Conservation (phyloP, 2,329 filamentous ascomycete genomes). For the Shiraia bambusicola region DNA sequence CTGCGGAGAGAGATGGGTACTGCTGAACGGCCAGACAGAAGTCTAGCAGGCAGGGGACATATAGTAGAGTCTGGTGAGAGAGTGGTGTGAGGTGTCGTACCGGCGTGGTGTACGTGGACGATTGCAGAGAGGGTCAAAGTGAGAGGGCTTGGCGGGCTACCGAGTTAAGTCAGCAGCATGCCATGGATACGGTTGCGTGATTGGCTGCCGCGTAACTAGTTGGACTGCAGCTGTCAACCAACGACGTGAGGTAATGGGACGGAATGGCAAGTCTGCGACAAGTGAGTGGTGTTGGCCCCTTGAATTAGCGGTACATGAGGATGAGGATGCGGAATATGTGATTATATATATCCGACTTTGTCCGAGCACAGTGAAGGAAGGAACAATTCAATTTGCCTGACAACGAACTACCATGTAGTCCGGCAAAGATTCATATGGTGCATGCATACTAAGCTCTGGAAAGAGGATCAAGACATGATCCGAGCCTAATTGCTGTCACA, state of each 20-base stretch:
- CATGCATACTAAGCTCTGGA: constrained; percentile 24
- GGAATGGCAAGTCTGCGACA: constrained; percentile 27
- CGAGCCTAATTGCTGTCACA: constrained; percentile 29
- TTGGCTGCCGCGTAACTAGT: constrained; percentile 23
- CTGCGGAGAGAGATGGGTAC: constrained; percentile 43
- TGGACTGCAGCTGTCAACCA: constrained; percentile 23
- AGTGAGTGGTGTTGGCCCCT: constrained; percentile 28
- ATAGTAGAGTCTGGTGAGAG: constrained; percentile 16
- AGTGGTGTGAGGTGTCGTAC: constrained; percentile 27
- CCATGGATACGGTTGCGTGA: constrained; percentile 23
- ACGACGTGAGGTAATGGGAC: constrained; percentile 25
- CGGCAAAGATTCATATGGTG: constrained; percentile 24
- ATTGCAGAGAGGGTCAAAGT: constrained; percentile 28
- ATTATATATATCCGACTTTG: constrained; percentile 11
- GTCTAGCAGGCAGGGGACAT: constrained; percentile 44
- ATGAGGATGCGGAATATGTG: constrained; percentile 10
- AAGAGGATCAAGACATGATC: constrained; percentile 21
- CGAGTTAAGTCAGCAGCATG: constrained; percentile 30
- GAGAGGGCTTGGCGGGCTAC: constrained; percentile 18
- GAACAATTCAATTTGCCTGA: constrained; percentile 23
- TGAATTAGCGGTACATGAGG: constrained; percentile 16
- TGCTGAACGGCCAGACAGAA: constrained; percentile 43
- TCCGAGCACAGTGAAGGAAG: constrained; percentile 20
- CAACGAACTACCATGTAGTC: constrained; percentile 19
- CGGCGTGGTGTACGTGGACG: constrained; percentile 21